phyloP scores from a whole-genome alignment of 768 basidiomycete genomes.

The Austroboletus eburneus region DNA sequence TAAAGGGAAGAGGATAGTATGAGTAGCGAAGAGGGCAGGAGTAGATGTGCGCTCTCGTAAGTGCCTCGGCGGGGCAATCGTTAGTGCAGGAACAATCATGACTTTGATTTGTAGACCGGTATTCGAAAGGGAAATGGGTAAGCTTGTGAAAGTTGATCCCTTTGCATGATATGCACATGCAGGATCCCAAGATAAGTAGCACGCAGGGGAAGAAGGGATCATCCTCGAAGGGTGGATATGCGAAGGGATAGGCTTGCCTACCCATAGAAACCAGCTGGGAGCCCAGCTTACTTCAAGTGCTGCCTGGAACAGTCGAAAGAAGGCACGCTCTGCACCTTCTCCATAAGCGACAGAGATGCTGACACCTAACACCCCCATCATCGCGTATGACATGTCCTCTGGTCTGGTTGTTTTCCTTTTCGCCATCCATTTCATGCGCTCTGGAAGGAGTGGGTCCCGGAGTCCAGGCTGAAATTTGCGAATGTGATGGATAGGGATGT shows the following conservation, averaged over 20 bases:
- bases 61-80: no score
- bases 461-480: constrained; percentile 1
- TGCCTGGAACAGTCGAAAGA: constrained; percentile 7
- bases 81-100: neutral
- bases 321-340: constrained; percentile 12
- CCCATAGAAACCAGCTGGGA: constrained; percentile 1
- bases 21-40: no score
- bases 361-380: constrained; percentile 16
- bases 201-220: constrained; percentile 6
- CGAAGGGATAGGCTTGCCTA: neutral
- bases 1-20: no score
- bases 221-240: constrained; percentile 5
- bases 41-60: no score
- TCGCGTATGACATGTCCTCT: constrained; percentile 16
- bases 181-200: neutral
- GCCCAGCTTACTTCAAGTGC: neutral
- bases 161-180: neutral
- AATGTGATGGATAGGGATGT: neutral
- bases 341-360: constrained; percentile 16
- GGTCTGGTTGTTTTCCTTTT: constrained; percentile 11
- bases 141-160: neutral
- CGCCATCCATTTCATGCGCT: constrained; percentile 14
- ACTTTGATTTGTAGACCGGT: neutral
- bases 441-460: neutral
- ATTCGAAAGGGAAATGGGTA: neutral